These are phyloP conservation scores for Ceratocystis variospora DNA, from an alignment of 2,329 filamentous ascomycete species.

Conservation along the genomic window DNA sequence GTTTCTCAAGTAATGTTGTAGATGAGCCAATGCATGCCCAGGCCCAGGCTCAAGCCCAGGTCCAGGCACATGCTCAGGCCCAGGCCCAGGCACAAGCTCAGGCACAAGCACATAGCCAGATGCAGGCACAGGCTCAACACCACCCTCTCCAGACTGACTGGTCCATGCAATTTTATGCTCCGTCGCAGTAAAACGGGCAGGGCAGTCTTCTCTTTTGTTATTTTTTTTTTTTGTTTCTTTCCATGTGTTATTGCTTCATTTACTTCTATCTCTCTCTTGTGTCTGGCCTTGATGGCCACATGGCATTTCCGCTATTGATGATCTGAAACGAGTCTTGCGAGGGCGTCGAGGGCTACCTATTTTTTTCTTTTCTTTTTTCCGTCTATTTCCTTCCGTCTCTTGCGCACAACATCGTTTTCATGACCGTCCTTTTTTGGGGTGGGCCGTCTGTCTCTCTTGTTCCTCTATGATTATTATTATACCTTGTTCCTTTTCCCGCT, in stretches of 20 bases:
- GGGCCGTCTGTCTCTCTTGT: constrained; percentile 2
- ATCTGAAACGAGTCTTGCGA: constrained; percentile 7
- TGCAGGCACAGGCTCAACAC: constrained; percentile 17
- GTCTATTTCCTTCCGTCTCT: constrained; percentile 7
- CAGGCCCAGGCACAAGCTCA: constrained; percentile 6
- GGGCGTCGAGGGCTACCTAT: not conserved
- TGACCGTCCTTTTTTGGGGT: not conserved
- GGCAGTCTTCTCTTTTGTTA: not conserved
- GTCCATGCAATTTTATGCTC: constrained; percentile 21
- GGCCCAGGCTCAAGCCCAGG: constrained; percentile 4
- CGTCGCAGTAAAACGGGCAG: not conserved
- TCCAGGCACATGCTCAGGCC: constrained; percentile 7
- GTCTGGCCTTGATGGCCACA: not conserved
- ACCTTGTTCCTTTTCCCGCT: not conserved
- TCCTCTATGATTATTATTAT: not conserved
- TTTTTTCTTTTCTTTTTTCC: constrained; percentile 3
- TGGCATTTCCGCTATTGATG: not conserved
- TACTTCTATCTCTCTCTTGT: not conserved
- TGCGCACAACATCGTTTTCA: not conserved
- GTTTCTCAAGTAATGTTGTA: constrained; percentile 27
- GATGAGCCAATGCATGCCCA: constrained; percentile 22
- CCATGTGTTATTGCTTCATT: not conserved
- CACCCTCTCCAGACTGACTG: constrained; percentile 22
- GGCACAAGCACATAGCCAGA: constrained; percentile 11
- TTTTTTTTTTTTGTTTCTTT: not conserved